Base-by-base conservation (phyloP, 441 rosid genomes). In the Hura crepitans region DNA sequence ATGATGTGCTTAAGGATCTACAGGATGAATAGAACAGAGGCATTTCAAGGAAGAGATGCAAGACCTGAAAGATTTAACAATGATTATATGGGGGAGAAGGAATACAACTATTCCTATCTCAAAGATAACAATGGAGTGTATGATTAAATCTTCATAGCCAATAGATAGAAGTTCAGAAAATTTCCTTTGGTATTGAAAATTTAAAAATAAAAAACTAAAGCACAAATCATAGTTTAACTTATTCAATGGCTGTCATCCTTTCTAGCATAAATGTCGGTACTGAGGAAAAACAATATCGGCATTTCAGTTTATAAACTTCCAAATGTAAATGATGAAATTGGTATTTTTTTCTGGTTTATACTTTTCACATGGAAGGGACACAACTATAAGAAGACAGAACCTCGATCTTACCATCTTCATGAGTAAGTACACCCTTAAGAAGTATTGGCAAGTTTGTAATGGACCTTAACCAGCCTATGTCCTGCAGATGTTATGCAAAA, bases 371-470 rank as follows among this genome's bases (percentile, higher is more conserved):
- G 27, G 42, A 49, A 28, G 27, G 5, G 54, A 46, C 13, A 17
- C 45, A 50, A 28, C n/a, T 57, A 61, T 65, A 49, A 61, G 13
- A 67, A 49, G 23, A 78, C 56, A 43, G 68, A 54, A 72, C 63
- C n/a, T 27, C 62, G 62, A 68, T 65, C 80, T 80, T 82, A 88
- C 96, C 97, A 60, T 93, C 98, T 83, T 91, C 97, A 20, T 59
- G 74, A 20, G 97, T 86, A 76, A 93, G 95, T 50, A 89, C 65
- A 10, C 95, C 98, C 80, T 91, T 93, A 66, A 93, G 54, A 71
- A 91, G 79, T 70, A 93, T 72, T 0, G 97, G 98, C 85, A 93
- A 88, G 46, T 73, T 82, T 47, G 98, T 85, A 46, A 86, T 82
- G 47, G 95, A 91, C 80, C 77, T 86, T 76, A 89, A 79, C 96